Evolutionary conservation across 2,329 filamentous ascomycete species (phyloP).

Genomic region (Helotiales sp.): DNA sequence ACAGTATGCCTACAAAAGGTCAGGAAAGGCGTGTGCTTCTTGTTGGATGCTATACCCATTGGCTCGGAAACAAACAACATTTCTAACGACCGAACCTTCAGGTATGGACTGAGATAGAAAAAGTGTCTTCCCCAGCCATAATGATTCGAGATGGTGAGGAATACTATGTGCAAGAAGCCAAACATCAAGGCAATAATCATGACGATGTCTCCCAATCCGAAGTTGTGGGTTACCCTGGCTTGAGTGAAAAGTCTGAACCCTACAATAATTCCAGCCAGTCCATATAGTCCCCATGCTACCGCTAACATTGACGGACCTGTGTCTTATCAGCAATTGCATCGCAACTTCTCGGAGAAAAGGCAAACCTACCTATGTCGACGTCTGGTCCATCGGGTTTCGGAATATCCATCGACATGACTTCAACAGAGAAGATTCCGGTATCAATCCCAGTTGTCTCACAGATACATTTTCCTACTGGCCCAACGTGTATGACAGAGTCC

Average conservation of each 20-base stretch:
- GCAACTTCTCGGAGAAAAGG: background rate
- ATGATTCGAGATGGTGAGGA: background rate
- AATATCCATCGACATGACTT: background rate
- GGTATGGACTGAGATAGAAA: constrained; percentile 7
- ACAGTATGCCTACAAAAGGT: constrained; percentile 5
- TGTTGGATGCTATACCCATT: background rate
- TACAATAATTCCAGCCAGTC: background rate
- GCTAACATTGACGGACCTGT: background rate
- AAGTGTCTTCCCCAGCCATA: constrained; percentile 12
- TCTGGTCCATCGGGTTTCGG: constrained; percentile 5
- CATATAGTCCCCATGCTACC: background rate
- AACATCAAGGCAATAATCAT: background rate
- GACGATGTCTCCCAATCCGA: background rate
- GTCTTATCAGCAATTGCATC: too few relatives aligned
- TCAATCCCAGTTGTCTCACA: too few relatives aligned
- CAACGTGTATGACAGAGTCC: too few relatives aligned
- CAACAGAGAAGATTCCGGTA: too few relatives aligned
- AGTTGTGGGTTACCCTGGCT: background rate
- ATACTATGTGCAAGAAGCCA: background rate
- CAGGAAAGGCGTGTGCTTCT: background rate
- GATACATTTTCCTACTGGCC: too few relatives aligned
- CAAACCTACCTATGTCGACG: constrained; percentile 3
- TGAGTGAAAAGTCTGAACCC: background rate
- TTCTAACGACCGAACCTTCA: constrained; percentile 5
- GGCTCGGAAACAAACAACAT: constrained; percentile 8